A percentile compares a stretch with the other conserved stretches of the same genome.
Evolutionary conservation across 2,329 filamentous ascomycete species (phyloP).

Genomic region (Coniochaeta ligniaria): DNA sequence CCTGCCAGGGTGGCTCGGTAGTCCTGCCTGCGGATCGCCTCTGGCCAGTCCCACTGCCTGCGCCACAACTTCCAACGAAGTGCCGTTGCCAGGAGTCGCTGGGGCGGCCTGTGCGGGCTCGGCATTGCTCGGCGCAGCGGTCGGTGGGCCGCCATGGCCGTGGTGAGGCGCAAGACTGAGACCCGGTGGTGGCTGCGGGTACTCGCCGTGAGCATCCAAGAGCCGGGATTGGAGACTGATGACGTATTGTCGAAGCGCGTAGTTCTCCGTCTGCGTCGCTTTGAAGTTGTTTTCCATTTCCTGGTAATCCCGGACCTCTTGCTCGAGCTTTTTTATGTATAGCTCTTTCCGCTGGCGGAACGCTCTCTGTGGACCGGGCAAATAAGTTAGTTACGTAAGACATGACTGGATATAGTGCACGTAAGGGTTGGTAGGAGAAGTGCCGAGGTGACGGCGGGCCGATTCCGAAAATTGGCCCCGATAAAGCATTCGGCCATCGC

Average conservation of each 20-base stretch:
- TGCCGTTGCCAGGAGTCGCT: conserved; percentile 7
- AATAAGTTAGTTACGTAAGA: conserved; percentile 20
- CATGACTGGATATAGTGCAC: conserved; percentile 23
- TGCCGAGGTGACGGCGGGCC: neutral
- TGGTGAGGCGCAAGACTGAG: conserved; percentile 55
- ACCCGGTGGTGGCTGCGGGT: conserved; percentile 75
- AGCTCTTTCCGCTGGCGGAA: conserved; percentile 97
- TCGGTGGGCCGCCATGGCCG: conserved; percentile 20
- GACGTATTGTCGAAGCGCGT: conserved; percentile 84
- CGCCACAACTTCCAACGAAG: conserved; percentile 40
- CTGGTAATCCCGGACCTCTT: conserved; percentile 77
- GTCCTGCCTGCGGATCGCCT: conserved; percentile 8
- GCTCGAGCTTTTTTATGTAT: conserved; percentile 96
- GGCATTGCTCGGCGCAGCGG: conserved; percentile 16
- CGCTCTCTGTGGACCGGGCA: conserved; percentile 57
- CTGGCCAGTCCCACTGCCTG: conserved; percentile 30
- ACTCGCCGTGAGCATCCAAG: conserved; percentile 75
- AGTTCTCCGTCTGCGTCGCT: conserved; percentile 80
- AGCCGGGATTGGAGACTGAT: conserved; percentile 82
- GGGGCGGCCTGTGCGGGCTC: conserved; percentile 1
- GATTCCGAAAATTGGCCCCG: neutral
- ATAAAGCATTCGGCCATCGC: neutral
- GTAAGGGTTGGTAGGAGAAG: neutral
- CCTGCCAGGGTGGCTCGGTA: conserved; percentile 16
- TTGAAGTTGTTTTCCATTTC: conserved; percentile 73